phyloP scores from a whole-genome alignment of 768 basidiomycete species.

The Pulveroboletus sp. region DNA sequence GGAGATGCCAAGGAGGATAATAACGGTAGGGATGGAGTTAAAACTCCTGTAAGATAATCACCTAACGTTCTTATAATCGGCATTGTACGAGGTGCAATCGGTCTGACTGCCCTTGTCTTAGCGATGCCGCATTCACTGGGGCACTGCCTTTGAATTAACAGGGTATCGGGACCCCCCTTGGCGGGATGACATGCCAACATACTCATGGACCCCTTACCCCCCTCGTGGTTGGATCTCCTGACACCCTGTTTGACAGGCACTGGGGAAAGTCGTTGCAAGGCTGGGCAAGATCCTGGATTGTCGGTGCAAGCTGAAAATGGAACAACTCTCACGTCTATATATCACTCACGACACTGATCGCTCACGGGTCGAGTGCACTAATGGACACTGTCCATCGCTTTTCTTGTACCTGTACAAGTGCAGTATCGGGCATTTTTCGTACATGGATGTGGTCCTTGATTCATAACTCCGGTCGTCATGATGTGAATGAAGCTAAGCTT shows the following conservation, averaged over 20 bases:
- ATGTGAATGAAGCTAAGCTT: conserved; percentile 22
- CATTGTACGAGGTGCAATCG: conserved; percentile 25
- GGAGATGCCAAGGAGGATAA: conserved; percentile 21
- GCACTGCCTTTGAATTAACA: conserved; percentile 32
- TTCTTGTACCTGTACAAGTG: conserved; percentile 21
- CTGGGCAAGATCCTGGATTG: conserved; percentile 29
- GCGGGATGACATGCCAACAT: conserved; percentile 33
- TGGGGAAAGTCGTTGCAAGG: conserved; percentile 22
- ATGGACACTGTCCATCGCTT: conserved; percentile 12
- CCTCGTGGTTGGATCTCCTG: conserved; percentile 24
- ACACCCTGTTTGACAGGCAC: conserved; percentile 31
- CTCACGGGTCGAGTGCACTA: conserved; percentile 17
- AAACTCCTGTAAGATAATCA: conserved; percentile 34
- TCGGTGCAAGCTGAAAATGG: conserved; percentile 24
- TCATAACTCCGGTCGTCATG: conserved; percentile 17
- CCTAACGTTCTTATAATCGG: conserved; percentile 33
- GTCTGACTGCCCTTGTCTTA: conserved; percentile 25
- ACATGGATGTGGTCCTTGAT: conserved; percentile 5
- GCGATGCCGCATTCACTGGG: conserved; percentile 34
- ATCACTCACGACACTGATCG: conserved; percentile 33
- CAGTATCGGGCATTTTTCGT: conserved; percentile 11
- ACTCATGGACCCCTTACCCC: conserved; percentile 24
- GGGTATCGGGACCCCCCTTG: conserved; percentile 26
- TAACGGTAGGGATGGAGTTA: conserved; percentile 34
- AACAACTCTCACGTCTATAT: conserved; percentile 31